Evolutionary conservation across 140 eudicot species (phyloP), one percentile per base, ranked within the genome.

Genomic region (Oenanthe javanica): DNA sequence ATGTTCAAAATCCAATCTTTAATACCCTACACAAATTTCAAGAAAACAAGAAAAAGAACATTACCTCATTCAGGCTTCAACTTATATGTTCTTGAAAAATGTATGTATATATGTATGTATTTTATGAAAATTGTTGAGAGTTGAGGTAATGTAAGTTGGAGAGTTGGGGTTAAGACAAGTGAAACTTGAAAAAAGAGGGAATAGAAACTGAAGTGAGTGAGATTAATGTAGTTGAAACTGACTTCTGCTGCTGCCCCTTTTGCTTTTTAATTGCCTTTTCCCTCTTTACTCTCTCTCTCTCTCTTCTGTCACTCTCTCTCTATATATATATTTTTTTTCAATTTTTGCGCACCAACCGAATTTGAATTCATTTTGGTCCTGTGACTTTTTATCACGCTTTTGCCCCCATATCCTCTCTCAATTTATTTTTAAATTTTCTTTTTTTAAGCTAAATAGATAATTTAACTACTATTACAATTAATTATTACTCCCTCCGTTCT

Each of bases 51-150:
- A 48, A n/a, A 15, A n/a, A 59, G 25, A 7, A 2, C 36, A 12
- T 66, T n/a, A 45, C 80, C 84, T 50, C 82, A 49, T 83, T 79
- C 77, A 82, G 31, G 9, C 72, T 19, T 36, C 77, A 72, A 81
- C 59, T 64, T 45, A 81, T 83, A 84, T 46, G 1, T 6, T n/a
- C 70, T 57, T 57, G 63, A 5, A 54, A 15, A 9, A 54, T 54
- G 63, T 54, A 5, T 16, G 25, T 18, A 21, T 54, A 5, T 54
- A 16, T 54, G 61, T 54, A 16, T 13, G 59, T 52, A 15, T 5
- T n/a, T n/a, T n/a, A n/a, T n/a, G n/a, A n/a, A n/a, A n/a, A n/a
- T 59, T 59, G 4, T 7, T 59, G 69, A 59, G 0, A n/a, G 36
- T 59, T 59, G 36, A 59, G 36, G 31, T n/a, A n/a, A n/a, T 57